Evolutionary conservation across 83 land plant genomes (phyloP).

Genomic region (Isoetes engelmannii): DNA sequence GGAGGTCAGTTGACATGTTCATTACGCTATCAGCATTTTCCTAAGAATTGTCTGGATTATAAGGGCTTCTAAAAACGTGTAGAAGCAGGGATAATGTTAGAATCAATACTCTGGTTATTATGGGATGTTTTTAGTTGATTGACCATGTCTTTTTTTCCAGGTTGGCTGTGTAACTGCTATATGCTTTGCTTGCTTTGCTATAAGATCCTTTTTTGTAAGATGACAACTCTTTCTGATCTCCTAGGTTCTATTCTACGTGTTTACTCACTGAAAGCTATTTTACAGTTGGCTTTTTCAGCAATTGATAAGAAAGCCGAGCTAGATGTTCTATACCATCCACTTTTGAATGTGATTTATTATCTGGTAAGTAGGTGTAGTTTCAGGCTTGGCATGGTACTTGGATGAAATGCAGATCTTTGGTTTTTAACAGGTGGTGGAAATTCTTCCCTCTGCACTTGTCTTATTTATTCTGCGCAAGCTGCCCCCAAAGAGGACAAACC

Average conservation of each 20-base stretch:
- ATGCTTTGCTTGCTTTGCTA: conserved; percentile 52
- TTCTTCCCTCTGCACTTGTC: too few species aligned
- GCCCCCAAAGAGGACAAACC: too few species aligned
- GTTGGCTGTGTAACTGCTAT: conserved; percentile 69
- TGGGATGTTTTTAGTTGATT: conserved; percentile 8
- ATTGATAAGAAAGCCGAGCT: conserved; percentile 52
- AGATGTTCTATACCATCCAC: conserved; percentile 53
- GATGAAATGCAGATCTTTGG: too few species aligned
- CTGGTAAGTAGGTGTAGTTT: too few species aligned
- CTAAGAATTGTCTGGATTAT: too few species aligned
- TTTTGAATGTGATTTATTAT: conserved; percentile 47
- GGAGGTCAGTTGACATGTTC: conserved; percentile 35
- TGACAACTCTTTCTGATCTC: not conserved
- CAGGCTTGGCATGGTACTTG: too few species aligned
- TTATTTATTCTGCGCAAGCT: too few species aligned
- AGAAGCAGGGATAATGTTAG: too few species aligned
- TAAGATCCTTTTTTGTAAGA: conserved; percentile 60
- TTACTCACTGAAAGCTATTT: not conserved
- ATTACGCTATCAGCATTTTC: not conserved
- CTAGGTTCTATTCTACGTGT: not conserved
- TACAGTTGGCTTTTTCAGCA: conserved; percentile 52
- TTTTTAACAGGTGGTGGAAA: too few species aligned
- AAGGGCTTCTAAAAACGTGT: too few species aligned
- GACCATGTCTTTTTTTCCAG: conserved; percentile 19
- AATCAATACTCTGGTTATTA: too few species aligned